These are phyloP conservation scores for Rhodomyrtus tomentosa DNA, from an alignment of 345 rosid species.

Conservation along the genomic window DNA sequence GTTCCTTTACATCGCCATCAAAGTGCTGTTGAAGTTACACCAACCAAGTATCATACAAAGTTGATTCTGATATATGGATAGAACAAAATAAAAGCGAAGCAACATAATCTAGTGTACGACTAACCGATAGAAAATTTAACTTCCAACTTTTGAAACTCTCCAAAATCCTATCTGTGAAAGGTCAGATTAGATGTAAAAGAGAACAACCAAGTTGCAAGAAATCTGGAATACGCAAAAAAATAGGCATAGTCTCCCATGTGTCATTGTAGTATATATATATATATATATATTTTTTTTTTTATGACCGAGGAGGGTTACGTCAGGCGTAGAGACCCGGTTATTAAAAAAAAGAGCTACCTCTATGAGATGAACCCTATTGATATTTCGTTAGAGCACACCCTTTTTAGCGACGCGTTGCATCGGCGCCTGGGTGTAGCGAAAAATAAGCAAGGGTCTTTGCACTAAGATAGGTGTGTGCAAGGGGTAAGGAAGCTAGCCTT, in stretches of 20 bases:
- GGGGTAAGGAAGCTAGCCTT: too few species aligned
- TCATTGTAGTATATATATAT: neutral
- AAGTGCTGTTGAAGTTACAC: constrained; percentile 35
- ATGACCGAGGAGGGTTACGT: too few species aligned
- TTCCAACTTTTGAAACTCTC: neutral
- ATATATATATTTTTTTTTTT: too few species aligned
- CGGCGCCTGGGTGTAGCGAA: too few species aligned
- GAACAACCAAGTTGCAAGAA: neutral
- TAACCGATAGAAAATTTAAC: neutral
- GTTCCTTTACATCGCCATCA: constrained; percentile 82
- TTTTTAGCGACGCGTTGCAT: too few species aligned
- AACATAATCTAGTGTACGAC: neutral
- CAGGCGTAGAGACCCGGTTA: too few species aligned
- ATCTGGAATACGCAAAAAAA: neutral
- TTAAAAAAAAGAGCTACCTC: too few species aligned
- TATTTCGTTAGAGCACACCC: too few species aligned
- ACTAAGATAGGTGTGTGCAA: too few species aligned
- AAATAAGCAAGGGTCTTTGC: too few species aligned
- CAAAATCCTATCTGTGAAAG: neutral
- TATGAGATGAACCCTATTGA: too few species aligned
- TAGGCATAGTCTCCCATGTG: neutral
- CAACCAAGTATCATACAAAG: neutral
- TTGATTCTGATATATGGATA: neutral
- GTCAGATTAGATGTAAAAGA: neutral
- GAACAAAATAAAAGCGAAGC: neutral